Evolutionary conservation across 192 early-diverging fungal genomes (phyloP).

Genomic region (Rhizoclosmatium globosum): DNA sequence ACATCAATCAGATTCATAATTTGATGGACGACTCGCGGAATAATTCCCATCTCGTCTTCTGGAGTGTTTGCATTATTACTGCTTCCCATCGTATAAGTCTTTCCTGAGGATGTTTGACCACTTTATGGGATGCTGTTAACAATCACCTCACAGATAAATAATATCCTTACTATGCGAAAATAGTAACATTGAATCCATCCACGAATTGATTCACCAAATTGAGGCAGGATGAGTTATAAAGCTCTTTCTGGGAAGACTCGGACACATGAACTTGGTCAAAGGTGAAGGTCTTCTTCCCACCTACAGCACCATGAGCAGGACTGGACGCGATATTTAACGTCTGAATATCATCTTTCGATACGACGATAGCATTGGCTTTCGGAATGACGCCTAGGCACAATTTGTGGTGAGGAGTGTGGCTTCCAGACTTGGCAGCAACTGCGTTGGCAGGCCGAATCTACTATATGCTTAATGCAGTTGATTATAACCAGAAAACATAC

Average conservation of each 20-base stretch:
- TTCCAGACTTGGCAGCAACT: constrained; percentile 65
- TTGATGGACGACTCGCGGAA: constrained; percentile 56
- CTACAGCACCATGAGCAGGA: background rate
- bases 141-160: background rate
- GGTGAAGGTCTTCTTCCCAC: constrained; percentile 50
- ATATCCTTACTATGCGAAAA: constrained; percentile 72
- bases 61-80: constrained; percentile 24
- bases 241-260: constrained; percentile 58
- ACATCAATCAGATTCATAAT: constrained; percentile 49
- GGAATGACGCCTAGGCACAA: constrained; percentile 14
- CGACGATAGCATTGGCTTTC: constrained; percentile 3
- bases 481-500: background rate
- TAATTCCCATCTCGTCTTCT: constrained; percentile 52
- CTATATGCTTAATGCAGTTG: background rate
- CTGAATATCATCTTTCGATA: background rate
- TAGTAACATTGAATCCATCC: constrained; percentile 96
- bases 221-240: constrained; percentile 66
- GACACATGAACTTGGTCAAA: constrained; percentile 77
- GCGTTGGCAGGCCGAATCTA: constrained; percentile 71
- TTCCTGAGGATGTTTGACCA: constrained; percentile 63
- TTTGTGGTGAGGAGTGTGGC: background rate
- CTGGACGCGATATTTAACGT: background rate
- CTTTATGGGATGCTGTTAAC: constrained; percentile 6
- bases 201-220: constrained; percentile 74
- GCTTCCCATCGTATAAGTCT: constrained; percentile 67